These are phyloP conservation scores for Rhizoctonia solani DNA, from an alignment of 1,284 basidiomycete species.

Conservation along the genomic window DNA sequence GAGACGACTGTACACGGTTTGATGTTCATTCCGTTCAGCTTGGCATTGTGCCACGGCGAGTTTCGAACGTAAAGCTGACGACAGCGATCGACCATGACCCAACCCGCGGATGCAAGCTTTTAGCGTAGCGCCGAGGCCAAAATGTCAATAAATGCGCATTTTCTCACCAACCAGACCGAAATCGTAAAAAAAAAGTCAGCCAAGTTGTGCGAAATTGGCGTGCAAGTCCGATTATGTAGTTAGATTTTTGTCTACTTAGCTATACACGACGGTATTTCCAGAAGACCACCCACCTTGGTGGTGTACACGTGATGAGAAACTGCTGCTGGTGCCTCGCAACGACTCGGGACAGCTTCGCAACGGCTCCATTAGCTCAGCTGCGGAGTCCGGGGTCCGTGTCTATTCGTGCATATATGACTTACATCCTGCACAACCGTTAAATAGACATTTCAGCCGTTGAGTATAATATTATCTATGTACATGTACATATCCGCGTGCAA, in stretches of 20 bases:
- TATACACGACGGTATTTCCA: not conserved
- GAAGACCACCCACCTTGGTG: not conserved
- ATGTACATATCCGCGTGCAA: not conserved
- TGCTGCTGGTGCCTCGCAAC: not conserved
- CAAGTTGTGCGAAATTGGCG: not conserved
- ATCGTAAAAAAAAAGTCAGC: too few relatives aligned
- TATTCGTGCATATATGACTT: not conserved
- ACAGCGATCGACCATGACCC: not conserved
- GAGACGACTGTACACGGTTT: too few relatives aligned
- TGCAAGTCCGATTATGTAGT: not conserved
- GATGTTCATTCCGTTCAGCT: too few relatives aligned
- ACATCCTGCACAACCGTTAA: not conserved
- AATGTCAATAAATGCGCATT: not conserved
- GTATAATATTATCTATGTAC: not conserved
- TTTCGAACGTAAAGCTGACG: not conserved
- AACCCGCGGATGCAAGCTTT: not conserved
- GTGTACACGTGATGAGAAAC: not conserved
- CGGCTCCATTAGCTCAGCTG: not conserved
- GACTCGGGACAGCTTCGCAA: not conserved
- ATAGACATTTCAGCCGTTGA: not conserved
- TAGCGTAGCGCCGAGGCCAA: not conserved
- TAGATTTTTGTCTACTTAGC: not conserved
- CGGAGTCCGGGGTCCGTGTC: slow-evolving; percentile 11
- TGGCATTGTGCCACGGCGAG: too few relatives aligned
- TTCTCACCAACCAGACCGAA: too few relatives aligned